Conservation (phyloP, 1,139 yeast genomes). For the Debaryomycetaceae sp. region DNA sequence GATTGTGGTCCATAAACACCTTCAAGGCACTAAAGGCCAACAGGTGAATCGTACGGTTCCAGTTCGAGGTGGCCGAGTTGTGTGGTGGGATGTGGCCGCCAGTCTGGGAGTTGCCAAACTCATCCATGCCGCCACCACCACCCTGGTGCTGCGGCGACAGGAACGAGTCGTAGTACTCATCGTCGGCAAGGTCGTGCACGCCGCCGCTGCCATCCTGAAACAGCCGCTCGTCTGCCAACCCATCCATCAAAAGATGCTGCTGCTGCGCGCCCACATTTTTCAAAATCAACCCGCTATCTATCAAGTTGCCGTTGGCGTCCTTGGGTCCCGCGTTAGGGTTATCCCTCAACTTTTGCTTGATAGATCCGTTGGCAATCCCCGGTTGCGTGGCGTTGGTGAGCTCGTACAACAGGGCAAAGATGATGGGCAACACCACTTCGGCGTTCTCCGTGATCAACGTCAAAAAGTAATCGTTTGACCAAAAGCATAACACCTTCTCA, state of each 20-base stretch:
- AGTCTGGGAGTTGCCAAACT: slow-evolving; percentile 19
- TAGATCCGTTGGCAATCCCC: slow-evolving; percentile 44
- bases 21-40: slow-evolving; percentile 89
- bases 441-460: slow-evolving; percentile 87
- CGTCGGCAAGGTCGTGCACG: slow-evolving; percentile 34
- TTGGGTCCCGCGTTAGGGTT: slow-evolving; percentile 36
- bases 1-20: slow-evolving; percentile 91
- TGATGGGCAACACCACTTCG: slow-evolving; percentile 86
- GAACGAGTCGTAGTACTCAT: slow-evolving; percentile 44
- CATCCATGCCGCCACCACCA: slow-evolving; percentile 18
- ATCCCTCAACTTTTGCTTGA: slow-evolving; percentile 40
- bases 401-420: slow-evolving; percentile 87
- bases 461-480: slow-evolving; percentile 93
- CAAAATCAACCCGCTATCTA: slow-evolving; percentile 36
- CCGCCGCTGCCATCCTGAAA: slow-evolving; percentile 11
- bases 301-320: slow-evolving; percentile 46
- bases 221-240: too few species aligned
- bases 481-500: slow-evolving; percentile 88
- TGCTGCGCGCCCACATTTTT: slow-evolving; percentile 18
- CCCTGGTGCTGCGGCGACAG: slow-evolving; percentile 30
- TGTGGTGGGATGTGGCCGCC: slow-evolving; percentile 28
- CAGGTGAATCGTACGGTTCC: slow-evolving; percentile 93
- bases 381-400: slow-evolving; percentile 56
- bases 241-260: too few species aligned
- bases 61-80: slow-evolving; percentile 49